phyloP scores from a whole-genome alignment of 257 asterid species.

The Primulina tabacum region DNA sequence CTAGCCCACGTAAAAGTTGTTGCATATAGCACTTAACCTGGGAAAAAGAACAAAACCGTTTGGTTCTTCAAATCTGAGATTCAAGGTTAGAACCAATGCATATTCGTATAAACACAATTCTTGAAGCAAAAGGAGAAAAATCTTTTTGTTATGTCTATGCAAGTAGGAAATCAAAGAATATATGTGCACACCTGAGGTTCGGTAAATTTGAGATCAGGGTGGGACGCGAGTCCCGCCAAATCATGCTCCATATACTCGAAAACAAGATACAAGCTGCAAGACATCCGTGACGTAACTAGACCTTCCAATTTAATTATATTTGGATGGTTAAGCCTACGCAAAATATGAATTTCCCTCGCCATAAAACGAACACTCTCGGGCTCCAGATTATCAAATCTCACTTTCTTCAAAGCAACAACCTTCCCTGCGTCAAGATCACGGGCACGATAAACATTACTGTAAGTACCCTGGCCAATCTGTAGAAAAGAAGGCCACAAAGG shows the following conservation, averaged over 20 bases:
- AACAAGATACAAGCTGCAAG: constrained; percentile 91
- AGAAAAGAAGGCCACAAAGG: constrained; percentile 18
- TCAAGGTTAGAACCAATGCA: not conserved
- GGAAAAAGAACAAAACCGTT: constrained; percentile 19
- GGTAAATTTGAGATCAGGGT: constrained; percentile 74
- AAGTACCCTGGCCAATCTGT: constrained; percentile 97
- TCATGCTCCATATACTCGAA: constrained; percentile 99
- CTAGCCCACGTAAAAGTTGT: constrained; percentile 80
- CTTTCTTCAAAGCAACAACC: constrained; percentile 89
- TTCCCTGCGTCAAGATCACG: constrained; percentile 89
- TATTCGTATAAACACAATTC: not conserved
- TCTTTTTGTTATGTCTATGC: not conserved
- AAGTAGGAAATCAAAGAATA: constrained; percentile 11
- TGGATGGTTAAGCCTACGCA: constrained; percentile 87
- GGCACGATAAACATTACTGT: constrained; percentile 90
- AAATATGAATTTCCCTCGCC: constrained; percentile 94
- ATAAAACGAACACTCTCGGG: constrained; percentile 96
- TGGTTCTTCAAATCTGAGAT: constrained; percentile 13
- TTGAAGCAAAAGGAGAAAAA: not conserved
- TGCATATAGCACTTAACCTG: constrained; percentile 94
- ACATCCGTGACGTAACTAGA: constrained; percentile 89
- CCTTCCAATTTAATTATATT: constrained; percentile 89
- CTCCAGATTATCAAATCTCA: constrained; percentile 90
- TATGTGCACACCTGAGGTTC: constrained; percentile 71
- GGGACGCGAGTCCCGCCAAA: constrained; percentile 87